Evolutionary conservation across 1,284 basidiomycete genomes (phyloP).

Genomic region (Tilletia setariae): DNA sequence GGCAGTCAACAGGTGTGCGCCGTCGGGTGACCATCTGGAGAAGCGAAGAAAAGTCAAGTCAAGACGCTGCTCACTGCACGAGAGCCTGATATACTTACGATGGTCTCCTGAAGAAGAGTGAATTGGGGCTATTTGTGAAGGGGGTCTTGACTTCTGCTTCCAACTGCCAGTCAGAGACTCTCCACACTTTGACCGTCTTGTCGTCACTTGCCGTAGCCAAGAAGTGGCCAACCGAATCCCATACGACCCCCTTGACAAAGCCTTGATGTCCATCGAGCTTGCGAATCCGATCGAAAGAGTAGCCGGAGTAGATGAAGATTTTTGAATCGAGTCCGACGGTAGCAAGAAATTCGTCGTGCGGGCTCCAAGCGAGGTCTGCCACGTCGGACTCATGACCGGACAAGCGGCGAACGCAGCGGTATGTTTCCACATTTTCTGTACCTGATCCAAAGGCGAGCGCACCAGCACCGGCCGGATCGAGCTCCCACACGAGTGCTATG

Average conservation of each 20-base stretch:
- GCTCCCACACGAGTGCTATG: slow-evolving; percentile 93
- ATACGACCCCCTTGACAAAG: slow-evolving; percentile 97
- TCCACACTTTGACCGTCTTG: slow-evolving; percentile 92
- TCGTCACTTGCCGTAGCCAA: slow-evolving; percentile 80
- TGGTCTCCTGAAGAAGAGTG: slow-evolving; percentile 87
- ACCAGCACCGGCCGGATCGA: slow-evolving; percentile 61
- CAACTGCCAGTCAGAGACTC: slow-evolving; percentile 83
- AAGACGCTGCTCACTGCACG: not conserved
- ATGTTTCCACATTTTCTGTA: slow-evolving; percentile 71
- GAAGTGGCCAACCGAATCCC: slow-evolving; percentile 95
- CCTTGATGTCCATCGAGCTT: slow-evolving; percentile 86
- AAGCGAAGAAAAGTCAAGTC: not conserved
- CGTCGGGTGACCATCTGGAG: slow-evolving; percentile 92
- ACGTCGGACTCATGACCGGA: slow-evolving; percentile 83
- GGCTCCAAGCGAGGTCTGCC: slow-evolving; percentile 90
- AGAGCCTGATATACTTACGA: slow-evolving; percentile 62
- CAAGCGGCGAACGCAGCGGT: slow-evolving; percentile 86
- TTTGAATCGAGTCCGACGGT: slow-evolving; percentile 89
- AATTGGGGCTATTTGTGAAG: slow-evolving; percentile 87
- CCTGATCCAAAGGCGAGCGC: slow-evolving; percentile 38
- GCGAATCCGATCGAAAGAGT: slow-evolving; percentile 59
- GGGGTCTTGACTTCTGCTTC: slow-evolving; percentile 81
- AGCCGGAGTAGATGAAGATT: slow-evolving; percentile 74
- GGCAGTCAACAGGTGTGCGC: slow-evolving; percentile 92
- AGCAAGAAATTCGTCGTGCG: slow-evolving; percentile 72